Evolutionary conservation across 2,329 filamentous ascomycete species (phyloP).

Genomic region (Colletotrichum sansevieriae): DNA sequence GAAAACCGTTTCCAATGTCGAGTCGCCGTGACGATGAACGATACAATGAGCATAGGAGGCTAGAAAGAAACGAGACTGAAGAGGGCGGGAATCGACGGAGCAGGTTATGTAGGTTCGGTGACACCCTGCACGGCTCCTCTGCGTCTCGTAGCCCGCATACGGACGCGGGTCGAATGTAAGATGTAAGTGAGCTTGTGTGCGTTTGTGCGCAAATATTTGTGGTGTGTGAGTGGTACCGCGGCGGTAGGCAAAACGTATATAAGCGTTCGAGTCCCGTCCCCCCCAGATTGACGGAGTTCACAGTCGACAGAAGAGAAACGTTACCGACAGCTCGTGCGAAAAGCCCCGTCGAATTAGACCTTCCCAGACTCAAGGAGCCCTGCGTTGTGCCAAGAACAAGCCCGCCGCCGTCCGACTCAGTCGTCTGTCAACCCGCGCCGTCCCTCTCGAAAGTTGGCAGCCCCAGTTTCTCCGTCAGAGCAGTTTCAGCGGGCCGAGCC

Average conservation of each 20-base stretch:
- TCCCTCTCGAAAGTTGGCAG: conserved; percentile 36
- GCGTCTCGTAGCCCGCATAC: conserved; percentile 39
- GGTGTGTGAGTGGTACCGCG: conserved; percentile 31
- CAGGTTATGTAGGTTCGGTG: conserved; percentile 34
- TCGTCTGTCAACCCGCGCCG: conserved; percentile 1
- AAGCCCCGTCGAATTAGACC: conserved; percentile 5
- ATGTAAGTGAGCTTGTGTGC: conserved; percentile 41
- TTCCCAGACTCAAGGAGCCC: conserved; percentile 23
- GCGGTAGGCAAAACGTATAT: conserved; percentile 36
- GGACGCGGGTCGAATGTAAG: conserved; percentile 37
- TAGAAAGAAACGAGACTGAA: conserved; percentile 1
- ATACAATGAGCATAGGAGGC: neutral
- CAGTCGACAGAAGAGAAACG: conserved; percentile 26
- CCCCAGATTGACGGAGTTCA: conserved; percentile 29
- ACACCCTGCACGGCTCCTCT: conserved; percentile 40
- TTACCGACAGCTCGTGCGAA: conserved; percentile 24
- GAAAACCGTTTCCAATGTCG: neutral
- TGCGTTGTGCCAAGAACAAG: conserved; percentile 18
- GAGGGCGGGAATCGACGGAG: conserved; percentile 16
- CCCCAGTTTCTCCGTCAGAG: conserved; percentile 35
- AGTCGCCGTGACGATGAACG: neutral
- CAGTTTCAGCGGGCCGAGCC: conserved; percentile 39
- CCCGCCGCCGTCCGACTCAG: conserved; percentile 3
- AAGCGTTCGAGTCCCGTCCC: conserved; percentile 38
- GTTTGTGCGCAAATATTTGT: conserved; percentile 26